A percentile compares a stretch with the other conserved stretches of the same genome.
phyloP scores from a whole-genome alignment of 2,329 filamentous ascomycete genomes.

The Hypocreales sp. region DNA sequence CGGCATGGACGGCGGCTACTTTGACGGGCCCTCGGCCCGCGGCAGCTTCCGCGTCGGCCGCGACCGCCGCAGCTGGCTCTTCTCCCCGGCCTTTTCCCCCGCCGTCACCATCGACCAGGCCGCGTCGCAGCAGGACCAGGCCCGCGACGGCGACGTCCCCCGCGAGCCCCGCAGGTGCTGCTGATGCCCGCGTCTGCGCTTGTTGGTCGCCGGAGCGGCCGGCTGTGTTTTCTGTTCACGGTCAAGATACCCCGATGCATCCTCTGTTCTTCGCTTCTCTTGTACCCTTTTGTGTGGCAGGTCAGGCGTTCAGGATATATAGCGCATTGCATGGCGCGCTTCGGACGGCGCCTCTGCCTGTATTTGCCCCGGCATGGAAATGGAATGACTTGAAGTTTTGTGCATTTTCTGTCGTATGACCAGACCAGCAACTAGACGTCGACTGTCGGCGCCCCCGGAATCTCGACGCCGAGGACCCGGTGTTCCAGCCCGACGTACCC shows the following conservation, averaged over 20 bases:
- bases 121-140: conserved; percentile 13
- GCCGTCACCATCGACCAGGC: conserved; percentile 31
- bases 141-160: conserved; percentile 1
- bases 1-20: conserved; percentile 32
- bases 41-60: conserved; percentile 41
- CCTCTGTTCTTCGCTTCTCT: neutral
- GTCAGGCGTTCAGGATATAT: conserved; percentile 1
- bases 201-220: no score
- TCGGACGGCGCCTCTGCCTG: neutral
- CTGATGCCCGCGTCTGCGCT: conserved; percentile 8
- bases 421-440: no score
- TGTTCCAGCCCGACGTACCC: conserved; percentile 65
- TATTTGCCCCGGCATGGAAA: no score
- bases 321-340: neutral
- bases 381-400: no score
- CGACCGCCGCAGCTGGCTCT: conserved; percentile 43
- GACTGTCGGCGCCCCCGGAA: no score
- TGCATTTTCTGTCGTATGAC: no score
- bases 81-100: conserved; percentile 37
- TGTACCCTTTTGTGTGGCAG: neutral
- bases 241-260: conserved; percentile 10
- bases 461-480: conserved; percentile 28
- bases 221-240: no score
- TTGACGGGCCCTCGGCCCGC: conserved; percentile 30
- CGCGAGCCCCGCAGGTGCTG: conserved; percentile 15